These are phyloP conservation scores for Thozetella sp. DNA, from an alignment of 495 filamentous ascomycete genomes.

Conservation along the genomic window DNA sequence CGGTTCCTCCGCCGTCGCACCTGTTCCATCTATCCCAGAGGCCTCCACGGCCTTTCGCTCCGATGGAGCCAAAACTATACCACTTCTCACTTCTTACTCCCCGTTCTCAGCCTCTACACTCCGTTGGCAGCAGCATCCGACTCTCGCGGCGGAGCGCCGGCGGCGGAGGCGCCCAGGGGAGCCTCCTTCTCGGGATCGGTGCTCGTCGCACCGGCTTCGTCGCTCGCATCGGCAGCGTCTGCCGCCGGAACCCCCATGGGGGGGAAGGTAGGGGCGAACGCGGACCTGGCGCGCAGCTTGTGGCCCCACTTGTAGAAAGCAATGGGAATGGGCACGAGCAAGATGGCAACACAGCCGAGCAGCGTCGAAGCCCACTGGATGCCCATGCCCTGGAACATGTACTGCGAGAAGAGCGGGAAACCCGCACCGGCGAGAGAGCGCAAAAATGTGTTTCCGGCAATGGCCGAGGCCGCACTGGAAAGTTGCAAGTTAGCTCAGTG, in stretches of 20 bases:
- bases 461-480: conserved; percentile 80
- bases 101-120: neutral
- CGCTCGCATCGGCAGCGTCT: neutral
- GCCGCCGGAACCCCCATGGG: conserved; percentile 2
- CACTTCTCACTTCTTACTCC: neutral
- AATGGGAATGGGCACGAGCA: conserved; percentile 75
- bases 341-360: conserved; percentile 70
- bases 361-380: conserved; percentile 79
- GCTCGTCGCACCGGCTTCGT: conserved; percentile 1
- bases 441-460: conserved; percentile 88
- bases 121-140: too few relatives aligned
- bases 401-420: conserved; percentile 80
- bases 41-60: too few relatives aligned
- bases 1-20: neutral
- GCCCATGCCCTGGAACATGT: conserved; percentile 79
- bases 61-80: too few relatives aligned
- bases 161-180: too few relatives aligned
- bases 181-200: conserved; percentile 1
- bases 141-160: too few relatives aligned
- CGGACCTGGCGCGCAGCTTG: conserved; percentile 64
- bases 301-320: conserved; percentile 65
- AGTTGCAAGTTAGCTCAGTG: conserved; percentile 6
- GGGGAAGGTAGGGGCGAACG: conserved; percentile 61
- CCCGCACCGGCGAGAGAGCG: conserved; percentile 75
- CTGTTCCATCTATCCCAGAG: neutral